Conservation (phyloP, 2,329 filamentous ascomycete species). For the Gnomoniopsis sp. region DNA sequence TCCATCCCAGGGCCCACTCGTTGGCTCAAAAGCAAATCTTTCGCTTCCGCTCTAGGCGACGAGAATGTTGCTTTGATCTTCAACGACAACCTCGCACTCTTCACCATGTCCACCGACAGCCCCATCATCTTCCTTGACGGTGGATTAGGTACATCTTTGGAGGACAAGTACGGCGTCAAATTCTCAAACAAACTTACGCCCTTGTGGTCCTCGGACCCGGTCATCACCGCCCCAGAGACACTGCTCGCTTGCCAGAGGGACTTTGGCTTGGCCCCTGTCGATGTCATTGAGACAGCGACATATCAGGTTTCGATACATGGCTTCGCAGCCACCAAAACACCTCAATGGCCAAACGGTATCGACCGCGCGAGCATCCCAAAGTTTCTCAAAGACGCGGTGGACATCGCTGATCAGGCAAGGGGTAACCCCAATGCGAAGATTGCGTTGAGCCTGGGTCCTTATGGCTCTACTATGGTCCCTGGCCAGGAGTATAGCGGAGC, state of each 20-base stretch:
- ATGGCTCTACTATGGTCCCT: conserved; percentile 64
- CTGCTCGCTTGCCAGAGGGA: conserved; percentile 53
- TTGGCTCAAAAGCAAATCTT: background rate
- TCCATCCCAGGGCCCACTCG: background rate
- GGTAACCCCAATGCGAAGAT: conserved; percentile 31
- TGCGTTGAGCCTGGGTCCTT: conserved; percentile 62
- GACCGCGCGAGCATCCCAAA: conserved; percentile 32
- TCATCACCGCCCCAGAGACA: conserved; percentile 50
- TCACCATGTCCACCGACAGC: background rate
- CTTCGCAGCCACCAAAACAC: conserved; percentile 47
- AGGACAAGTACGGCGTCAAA: conserved; percentile 49
- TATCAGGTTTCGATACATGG: conserved; percentile 61
- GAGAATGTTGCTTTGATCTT: background rate
- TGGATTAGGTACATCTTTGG: conserved; percentile 64
- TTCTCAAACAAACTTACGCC: conserved; percentile 52
- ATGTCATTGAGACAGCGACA: conserved; percentile 64
- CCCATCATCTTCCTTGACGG: conserved; percentile 58
- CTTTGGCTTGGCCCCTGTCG: conserved; percentile 54
- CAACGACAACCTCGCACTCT: background rate
- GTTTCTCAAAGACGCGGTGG: conserved; percentile 42
- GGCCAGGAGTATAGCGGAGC: conserved; percentile 62
- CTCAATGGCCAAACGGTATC: conserved; percentile 41
- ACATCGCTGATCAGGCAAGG: conserved; percentile 36
- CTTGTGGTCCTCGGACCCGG: conserved; percentile 65
- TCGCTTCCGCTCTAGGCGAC: background rate